phyloP scores from a whole-genome alignment of 257 asterid genomes.

The Mitragyna speciosa region DNA sequence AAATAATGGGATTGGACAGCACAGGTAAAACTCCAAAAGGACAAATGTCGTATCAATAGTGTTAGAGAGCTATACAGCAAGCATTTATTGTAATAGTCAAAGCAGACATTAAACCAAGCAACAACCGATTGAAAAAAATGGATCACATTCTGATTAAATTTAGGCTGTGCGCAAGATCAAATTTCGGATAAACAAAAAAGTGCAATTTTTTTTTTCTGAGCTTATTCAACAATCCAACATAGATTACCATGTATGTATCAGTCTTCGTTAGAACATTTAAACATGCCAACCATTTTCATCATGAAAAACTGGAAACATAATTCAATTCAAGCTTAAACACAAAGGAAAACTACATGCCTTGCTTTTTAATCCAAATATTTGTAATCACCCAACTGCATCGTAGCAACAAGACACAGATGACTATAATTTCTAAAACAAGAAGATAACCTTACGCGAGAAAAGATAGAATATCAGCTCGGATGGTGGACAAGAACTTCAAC shows the following conservation, averaged over 20 bases:
- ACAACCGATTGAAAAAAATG: background rate
- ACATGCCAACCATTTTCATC: background rate
- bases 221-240: background rate
- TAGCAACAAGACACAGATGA: background rate
- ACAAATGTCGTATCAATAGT: background rate
- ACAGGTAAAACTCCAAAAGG: background rate
- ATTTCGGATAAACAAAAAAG: no score
- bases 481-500: conserved; percentile 66
- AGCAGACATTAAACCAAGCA: background rate
- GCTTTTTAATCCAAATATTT: background rate
- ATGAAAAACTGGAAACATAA: background rate
- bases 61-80: background rate
- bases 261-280: background rate
- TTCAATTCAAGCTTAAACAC: background rate
- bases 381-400: background rate
- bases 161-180: background rate
- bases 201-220: background rate
- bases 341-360: background rate
- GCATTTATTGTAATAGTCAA: background rate
- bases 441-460: conserved; percentile 76
- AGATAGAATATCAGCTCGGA: conserved; percentile 78
- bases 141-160: background rate
- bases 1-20: background rate
- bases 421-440: conserved; percentile 6
- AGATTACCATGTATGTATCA: background rate